Evolutionary conservation across 371 early-diverging fungal genomes (phyloP).

Genomic region (Haplosporangium sp.): DNA sequence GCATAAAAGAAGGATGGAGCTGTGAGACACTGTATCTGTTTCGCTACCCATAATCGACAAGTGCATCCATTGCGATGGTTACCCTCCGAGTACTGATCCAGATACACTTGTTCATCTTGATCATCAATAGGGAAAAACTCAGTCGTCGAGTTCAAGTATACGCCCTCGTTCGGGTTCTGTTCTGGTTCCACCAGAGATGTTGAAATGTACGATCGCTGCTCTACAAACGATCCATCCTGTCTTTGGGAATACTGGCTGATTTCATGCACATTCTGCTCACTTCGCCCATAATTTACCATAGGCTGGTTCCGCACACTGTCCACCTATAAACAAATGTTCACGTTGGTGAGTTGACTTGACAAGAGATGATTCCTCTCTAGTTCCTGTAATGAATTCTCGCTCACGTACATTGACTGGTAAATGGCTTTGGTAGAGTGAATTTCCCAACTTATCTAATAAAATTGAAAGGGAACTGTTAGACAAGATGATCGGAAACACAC

Average conservation of each 20-base stretch:
- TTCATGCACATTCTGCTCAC: constrained; percentile 8
- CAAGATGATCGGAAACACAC: too few species aligned
- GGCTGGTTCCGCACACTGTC: constrained; percentile 3
- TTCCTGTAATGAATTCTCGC: too few species aligned
- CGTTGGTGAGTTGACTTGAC: not conserved
- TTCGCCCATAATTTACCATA: constrained; percentile 1
- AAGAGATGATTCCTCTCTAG: not conserved
- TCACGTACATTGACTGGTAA: constrained; percentile 17
- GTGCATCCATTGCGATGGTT: not conserved
- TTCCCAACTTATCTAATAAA: not conserved
- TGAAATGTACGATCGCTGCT: constrained; percentile 30
- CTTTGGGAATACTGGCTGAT: constrained; percentile 16
- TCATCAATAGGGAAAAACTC: constrained; percentile 51
- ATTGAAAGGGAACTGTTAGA: not conserved
- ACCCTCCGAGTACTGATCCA: constrained; percentile 50
- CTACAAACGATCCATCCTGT: constrained; percentile 37
- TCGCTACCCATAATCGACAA: too few species aligned
- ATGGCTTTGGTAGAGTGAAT: constrained; percentile 7
- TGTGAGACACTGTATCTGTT: too few species aligned
- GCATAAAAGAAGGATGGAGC: not conserved
- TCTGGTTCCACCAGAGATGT: constrained; percentile 14
- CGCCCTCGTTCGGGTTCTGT: constrained; percentile 23
- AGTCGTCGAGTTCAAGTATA: constrained; percentile 43
- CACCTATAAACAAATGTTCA: not conserved
- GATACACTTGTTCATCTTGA: constrained; percentile 51